Percentiles rank a stretch among this genome's conserved stretches.
Conservation (phyloP, 805 yeast genomes). For the Nakazawaea sp. region DNA sequence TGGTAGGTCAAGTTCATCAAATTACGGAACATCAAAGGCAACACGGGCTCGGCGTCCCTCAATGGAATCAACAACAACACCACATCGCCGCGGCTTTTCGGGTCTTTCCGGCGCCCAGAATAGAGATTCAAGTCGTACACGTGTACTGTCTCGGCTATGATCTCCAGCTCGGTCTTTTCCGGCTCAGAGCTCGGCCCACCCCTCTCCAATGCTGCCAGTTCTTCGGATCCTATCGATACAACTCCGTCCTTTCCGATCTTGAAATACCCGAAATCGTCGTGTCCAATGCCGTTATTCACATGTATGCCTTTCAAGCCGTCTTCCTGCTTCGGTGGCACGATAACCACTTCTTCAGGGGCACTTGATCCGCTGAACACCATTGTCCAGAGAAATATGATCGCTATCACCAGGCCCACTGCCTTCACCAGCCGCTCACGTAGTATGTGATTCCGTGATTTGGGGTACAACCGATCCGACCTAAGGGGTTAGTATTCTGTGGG, state of each 20-base stretch:
- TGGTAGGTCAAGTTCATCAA: constrained; percentile 83
- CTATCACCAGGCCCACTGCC: background rate
- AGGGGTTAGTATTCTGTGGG: background rate
- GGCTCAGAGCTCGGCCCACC: background rate
- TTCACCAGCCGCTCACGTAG: constrained; percentile 3
- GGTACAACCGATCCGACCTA: constrained; percentile 9
- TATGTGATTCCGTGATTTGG: background rate
- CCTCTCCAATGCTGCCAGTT: no score
- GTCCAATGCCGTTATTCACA: constrained; percentile 6
- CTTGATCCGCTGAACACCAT: background rate
- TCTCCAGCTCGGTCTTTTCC: constrained; percentile 25
- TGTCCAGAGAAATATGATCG: constrained; percentile 3
- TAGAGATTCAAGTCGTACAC: constrained; percentile 55
- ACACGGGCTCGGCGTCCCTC: constrained; percentile 69
- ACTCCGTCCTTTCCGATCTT: constrained; percentile 6
- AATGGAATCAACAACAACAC: constrained; percentile 69
- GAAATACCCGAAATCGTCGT: constrained; percentile 9
- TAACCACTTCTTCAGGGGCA: background rate
- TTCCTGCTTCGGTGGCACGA: background rate
- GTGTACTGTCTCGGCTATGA: constrained; percentile 43
- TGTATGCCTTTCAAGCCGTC: background rate
- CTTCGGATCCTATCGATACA: background rate
- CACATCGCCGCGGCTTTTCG: constrained; percentile 47
- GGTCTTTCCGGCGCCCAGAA: constrained; percentile 41
- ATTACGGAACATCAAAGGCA: constrained; percentile 80